Conservation (phyloP, 2,329 filamentous ascomycete genomes). For the Pseudocercospora pini-densiflorae region DNA sequence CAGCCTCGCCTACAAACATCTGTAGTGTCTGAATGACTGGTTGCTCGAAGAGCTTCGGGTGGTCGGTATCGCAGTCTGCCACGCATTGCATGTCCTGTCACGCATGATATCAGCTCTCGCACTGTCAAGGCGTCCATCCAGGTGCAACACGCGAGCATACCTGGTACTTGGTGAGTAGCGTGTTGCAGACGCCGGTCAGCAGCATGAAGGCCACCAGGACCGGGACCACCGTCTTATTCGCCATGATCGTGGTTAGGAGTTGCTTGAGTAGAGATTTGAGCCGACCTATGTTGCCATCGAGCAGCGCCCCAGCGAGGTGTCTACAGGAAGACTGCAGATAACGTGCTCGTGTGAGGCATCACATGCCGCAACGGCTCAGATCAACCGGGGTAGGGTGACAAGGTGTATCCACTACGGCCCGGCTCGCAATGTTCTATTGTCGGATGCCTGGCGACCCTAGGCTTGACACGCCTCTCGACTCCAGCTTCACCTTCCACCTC, state of each 20-base stretch:
- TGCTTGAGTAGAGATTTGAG: background rate
- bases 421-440: background rate
- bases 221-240: constrained; percentile 69
- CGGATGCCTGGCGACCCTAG: background rate
- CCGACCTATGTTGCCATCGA: background rate
- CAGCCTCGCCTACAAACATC: constrained; percentile 98
- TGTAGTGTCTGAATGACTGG: constrained; percentile 94
- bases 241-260: constrained; percentile 52
- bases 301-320: background rate
- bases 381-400: background rate
- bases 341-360: background rate
- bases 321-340: background rate
- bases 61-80: constrained; percentile 76
- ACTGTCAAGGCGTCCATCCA: background rate
- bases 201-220: constrained; percentile 96
- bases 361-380: background rate
- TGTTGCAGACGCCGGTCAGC: constrained; percentile 94
- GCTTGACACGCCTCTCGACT: no score
- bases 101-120: constrained; percentile 24
- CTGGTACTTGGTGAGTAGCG: constrained; percentile 94
- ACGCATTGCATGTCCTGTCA: constrained; percentile 93
- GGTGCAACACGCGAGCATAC: constrained; percentile 51
- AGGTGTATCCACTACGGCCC: background rate
- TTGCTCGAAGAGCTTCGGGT: constrained; percentile 81
- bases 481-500: background rate